Evolutionary conservation across 768 basidiomycete genomes (phyloP).

Genomic region (Dendrothele bispora): DNA sequence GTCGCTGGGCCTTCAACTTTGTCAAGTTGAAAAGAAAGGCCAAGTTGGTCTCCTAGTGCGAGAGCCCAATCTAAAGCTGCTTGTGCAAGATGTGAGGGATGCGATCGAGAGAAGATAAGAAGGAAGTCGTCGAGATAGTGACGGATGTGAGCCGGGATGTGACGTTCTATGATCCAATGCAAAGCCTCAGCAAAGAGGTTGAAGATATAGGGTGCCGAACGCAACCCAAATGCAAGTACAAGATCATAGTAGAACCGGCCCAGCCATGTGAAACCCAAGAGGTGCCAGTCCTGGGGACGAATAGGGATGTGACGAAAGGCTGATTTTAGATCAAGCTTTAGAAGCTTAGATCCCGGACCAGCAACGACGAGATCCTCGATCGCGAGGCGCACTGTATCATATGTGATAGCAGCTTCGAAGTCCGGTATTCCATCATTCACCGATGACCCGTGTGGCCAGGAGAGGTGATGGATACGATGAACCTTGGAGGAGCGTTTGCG

Average conservation of each 20-base stretch:
- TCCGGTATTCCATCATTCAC: constrained; percentile 20
- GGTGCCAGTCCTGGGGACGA: constrained; percentile 19
- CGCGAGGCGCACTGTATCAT: too few relatives aligned
- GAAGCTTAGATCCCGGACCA: constrained; percentile 15
- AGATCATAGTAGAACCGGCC: constrained; percentile 15
- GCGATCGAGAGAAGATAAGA: background rate
- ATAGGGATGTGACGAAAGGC: too few relatives aligned
- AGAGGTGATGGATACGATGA: constrained; percentile 18
- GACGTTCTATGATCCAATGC: constrained; percentile 20
- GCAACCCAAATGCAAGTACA: constrained; percentile 20
- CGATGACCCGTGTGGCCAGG: constrained; percentile 15
- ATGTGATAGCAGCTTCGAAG: constrained; percentile 13
- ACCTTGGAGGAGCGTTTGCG: constrained; percentile 16
- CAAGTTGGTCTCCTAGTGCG: constrained; percentile 10
- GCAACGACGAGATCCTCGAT: constrained; percentile 9
- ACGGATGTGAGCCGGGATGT: constrained; percentile 3
- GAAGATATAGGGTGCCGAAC: constrained; percentile 20
- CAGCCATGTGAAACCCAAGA: too few relatives aligned
- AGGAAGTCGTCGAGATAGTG: constrained; percentile 25
- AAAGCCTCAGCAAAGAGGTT: too few relatives aligned
- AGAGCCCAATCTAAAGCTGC: background rate
- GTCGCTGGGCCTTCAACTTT: constrained; percentile 15
- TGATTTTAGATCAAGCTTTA: too few relatives aligned
- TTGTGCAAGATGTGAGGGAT: background rate
- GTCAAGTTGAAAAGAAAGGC: constrained; percentile 12